Base-by-base conservation (phyloP, 2,329 filamentous ascomycete genomes). In the Venturia effusa region DNA sequence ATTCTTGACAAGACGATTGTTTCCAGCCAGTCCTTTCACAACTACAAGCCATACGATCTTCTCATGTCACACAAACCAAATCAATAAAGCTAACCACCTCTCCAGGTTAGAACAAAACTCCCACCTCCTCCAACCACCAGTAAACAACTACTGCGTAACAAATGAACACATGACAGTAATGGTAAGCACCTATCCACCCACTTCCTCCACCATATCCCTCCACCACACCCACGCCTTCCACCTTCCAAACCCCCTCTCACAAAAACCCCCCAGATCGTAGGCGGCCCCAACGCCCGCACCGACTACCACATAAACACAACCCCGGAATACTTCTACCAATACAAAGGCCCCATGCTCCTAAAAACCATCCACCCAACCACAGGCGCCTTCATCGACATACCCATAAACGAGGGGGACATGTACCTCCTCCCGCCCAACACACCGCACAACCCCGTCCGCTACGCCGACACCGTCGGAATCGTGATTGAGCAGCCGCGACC, bases 281-380 rank as follows among this genome's bases (percentile, higher is more conserved):
- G 94, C 73, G 94, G 94, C 15, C 94, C 94, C 71, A 97, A 97
- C 76, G 90, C 90, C 66, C 87, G 94, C 68, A 97, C 92, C 64
- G 94, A 97, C 81, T 99, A 97, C 81, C 94, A 97, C 82, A 93
- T 97, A 83, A 97, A 97, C 81, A 81, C 86, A 70, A 97, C 93
- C 0, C 87, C 94, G 15, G 94, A 97, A 76, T 97, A 92, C 88
- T 99, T 97, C 85, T 97, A 94, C 82, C 93, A 97, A 77, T 86
- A 96, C 83, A 87, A 87, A 71, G 94, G 94, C 68, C 87, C 88
- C 68, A 97, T 97, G 93, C 81, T 94, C 65, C 88, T 99, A 69
- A 96, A 95, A 74, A 89, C 94, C 19, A 89, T 97, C 67, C 91
- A 97, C 72, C 51, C 27, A 17, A 6, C 17, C 76, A 76, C 6